phyloP scores from a whole-genome alignment of 768 basidiomycete species.

The Pleurotus citrinopileatus region DNA sequence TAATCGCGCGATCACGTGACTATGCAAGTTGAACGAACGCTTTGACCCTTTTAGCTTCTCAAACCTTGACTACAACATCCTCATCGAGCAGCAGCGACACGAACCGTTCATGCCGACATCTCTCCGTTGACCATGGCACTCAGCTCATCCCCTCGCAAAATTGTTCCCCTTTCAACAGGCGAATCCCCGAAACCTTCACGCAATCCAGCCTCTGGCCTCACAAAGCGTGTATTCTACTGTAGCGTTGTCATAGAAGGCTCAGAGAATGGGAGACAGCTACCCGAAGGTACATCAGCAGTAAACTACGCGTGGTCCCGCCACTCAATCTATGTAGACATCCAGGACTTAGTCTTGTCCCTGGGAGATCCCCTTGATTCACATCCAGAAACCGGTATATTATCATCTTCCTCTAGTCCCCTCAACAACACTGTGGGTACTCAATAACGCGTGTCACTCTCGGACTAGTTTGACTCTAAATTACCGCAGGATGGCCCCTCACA shows the following conservation, averaged over 20 bases:
- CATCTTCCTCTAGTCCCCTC: conserved; percentile 36
- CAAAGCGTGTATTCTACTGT: conserved; percentile 84
- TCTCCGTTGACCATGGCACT: conserved; percentile 48
- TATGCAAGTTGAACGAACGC: background rate
- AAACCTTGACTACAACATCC: background rate
- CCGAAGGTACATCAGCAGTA: conserved; percentile 48
- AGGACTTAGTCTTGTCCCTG: conserved; percentile 75
- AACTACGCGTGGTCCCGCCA: background rate
- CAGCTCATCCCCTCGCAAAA: conserved; percentile 69
- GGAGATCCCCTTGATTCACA: conserved; percentile 61
- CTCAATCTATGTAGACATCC: conserved; percentile 52
- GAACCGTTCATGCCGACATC: conserved; percentile 12
- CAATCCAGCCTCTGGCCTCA: conserved; percentile 41
- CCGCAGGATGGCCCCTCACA: conserved; percentile 37
- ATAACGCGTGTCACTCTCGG: background rate
- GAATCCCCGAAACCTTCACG: conserved; percentile 49
- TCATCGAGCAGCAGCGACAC: too few relatives aligned
- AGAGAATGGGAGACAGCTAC: conserved; percentile 63
- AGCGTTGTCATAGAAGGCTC: conserved; percentile 88
- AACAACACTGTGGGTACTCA: conserved; percentile 21
- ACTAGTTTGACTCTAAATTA: background rate
- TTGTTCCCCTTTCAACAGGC: conserved; percentile 68
- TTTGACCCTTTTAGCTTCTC: background rate
- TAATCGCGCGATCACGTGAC: background rate
- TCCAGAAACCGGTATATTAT: conserved; percentile 45